Evolutionary conservation across 2,329 filamentous ascomycete species (phyloP).

Genomic region (Ophidiomyces ophidiicola): DNA sequence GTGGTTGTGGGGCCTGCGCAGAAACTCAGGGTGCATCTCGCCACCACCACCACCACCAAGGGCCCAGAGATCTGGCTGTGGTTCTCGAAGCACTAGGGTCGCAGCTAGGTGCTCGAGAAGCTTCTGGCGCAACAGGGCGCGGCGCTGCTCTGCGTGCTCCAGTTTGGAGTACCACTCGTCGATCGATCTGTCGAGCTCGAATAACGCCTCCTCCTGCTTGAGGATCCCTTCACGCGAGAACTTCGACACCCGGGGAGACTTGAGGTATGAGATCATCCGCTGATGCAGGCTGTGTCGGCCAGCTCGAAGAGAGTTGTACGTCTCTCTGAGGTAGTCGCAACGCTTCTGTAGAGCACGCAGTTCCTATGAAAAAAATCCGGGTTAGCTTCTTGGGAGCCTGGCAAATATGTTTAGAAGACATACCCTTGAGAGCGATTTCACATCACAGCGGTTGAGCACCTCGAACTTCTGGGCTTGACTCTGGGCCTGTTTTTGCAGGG

Average conservation of each 20-base stretch:
- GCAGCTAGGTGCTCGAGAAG: slow-evolving; percentile 70
- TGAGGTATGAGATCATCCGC: slow-evolving; percentile 65
- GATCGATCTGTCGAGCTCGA: slow-evolving; percentile 63
- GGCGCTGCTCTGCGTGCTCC: slow-evolving; percentile 67
- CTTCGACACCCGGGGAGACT: slow-evolving; percentile 55
- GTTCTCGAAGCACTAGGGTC: slow-evolving; percentile 43
- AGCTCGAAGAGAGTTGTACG: slow-evolving; percentile 61
- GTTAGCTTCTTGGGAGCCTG: slow-evolving; percentile 5
- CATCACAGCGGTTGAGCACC: slow-evolving; percentile 20
- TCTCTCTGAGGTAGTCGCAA: slow-evolving; percentile 64
- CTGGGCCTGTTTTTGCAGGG: slow-evolving; percentile 18
- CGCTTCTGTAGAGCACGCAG: slow-evolving; percentile 64
- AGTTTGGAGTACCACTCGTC: slow-evolving; percentile 71
- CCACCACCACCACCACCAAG: slow-evolving; percentile 13
- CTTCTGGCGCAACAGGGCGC: slow-evolving; percentile 64
- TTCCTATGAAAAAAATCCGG: slow-evolving; percentile 43
- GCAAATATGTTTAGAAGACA: slow-evolving; percentile 5
- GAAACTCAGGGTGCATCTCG: not conserved
- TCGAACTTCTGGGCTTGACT: slow-evolving; percentile 20
- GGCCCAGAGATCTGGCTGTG: slow-evolving; percentile 49
- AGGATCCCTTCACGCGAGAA: slow-evolving; percentile 65
- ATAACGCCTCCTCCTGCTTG: slow-evolving; percentile 67
- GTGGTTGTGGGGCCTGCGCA: not conserved
- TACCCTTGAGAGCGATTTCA: slow-evolving; percentile 20
- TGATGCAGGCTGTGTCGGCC: slow-evolving; percentile 64